Evolutionary conservation across 1,284 basidiomycete genomes (phyloP).

Genomic region (Cryptococcus deneoformans): DNA sequence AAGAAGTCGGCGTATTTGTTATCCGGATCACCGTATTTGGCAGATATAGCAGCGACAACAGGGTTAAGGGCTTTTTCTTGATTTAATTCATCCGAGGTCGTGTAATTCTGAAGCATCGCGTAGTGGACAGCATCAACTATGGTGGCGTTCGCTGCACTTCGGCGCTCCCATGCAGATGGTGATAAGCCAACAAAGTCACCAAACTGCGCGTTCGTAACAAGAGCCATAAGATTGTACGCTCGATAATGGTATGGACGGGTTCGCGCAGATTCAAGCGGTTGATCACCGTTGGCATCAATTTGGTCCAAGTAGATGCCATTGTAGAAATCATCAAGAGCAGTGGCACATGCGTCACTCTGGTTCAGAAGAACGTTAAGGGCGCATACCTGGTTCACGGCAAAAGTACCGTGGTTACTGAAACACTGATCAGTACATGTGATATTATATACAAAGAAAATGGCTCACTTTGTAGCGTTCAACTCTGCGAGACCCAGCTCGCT

Average conservation of each 20-base stretch:
- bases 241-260: conserved; percentile 40
- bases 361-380: conserved; percentile 22
- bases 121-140: conserved; percentile 33
- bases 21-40: conserved; percentile 33
- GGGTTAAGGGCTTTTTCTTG: conserved; percentile 20
- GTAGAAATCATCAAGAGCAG: conserved; percentile 28
- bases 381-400: conserved; percentile 37
- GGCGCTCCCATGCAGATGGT: conserved; percentile 20
- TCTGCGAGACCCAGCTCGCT: conserved; percentile 23
- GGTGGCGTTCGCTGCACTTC: conserved; percentile 16
- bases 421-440: too few species aligned
- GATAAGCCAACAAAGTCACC: conserved; percentile 13
- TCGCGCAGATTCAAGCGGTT: conserved; percentile 11
- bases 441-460: background rate
- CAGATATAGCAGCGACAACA: conserved; percentile 23
- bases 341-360: conserved; percentile 9
- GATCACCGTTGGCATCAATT: conserved; percentile 34
- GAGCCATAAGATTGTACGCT: conserved; percentile 32
- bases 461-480: conserved; percentile 26
- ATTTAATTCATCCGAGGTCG: background rate
- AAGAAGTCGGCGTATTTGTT: conserved; percentile 28
- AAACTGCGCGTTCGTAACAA: conserved; percentile 19
- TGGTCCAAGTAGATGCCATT: conserved; percentile 23
- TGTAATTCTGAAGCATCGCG: conserved; percentile 23
- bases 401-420: conserved; percentile 39